Conservation (phyloP, 495 filamentous ascomycete species). For the Penicillium verhagenii region DNA sequence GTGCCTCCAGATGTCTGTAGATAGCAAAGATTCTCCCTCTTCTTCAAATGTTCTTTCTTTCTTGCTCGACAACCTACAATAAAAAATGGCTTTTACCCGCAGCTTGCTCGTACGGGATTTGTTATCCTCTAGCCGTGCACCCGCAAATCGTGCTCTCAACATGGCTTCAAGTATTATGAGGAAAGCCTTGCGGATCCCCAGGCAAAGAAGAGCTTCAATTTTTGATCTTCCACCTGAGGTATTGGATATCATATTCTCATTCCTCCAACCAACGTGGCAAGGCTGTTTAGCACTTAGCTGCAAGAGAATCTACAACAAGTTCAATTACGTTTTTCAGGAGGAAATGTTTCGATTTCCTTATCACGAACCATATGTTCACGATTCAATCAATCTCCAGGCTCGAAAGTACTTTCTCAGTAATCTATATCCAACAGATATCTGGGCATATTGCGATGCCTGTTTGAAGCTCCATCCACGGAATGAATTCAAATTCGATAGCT, state of each 20-base stretch:
- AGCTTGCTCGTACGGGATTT: background rate
- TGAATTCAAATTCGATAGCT: background rate
- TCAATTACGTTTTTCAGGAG: background rate
- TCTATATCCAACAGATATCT: background rate
- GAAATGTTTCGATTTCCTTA: background rate
- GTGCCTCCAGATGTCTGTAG: background rate
- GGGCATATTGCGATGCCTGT: slow-evolving; percentile 1
- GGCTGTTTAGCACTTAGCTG: slow-evolving; percentile 5
- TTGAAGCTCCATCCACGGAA: slow-evolving; percentile 5
- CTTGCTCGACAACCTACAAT: background rate
- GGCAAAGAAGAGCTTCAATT: slow-evolving; percentile 1
- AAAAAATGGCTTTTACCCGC: background rate
- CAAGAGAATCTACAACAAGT: background rate
- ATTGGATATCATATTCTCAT: background rate
- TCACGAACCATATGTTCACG: background rate
- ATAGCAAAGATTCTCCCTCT: background rate
- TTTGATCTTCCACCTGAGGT: background rate
- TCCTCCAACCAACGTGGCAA: background rate
- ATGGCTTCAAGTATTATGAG: background rate
- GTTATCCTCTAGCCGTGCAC: background rate
- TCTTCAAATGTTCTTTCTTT: background rate
- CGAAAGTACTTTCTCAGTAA: background rate
- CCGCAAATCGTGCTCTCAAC: background rate
- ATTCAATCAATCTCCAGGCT: background rate
- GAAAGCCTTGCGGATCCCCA: background rate